Percentiles rank a stretch among this genome's conserved stretches.
phyloP scores from a whole-genome alignment of 257 asterid species.

The Nicotiana otophora region DNA sequence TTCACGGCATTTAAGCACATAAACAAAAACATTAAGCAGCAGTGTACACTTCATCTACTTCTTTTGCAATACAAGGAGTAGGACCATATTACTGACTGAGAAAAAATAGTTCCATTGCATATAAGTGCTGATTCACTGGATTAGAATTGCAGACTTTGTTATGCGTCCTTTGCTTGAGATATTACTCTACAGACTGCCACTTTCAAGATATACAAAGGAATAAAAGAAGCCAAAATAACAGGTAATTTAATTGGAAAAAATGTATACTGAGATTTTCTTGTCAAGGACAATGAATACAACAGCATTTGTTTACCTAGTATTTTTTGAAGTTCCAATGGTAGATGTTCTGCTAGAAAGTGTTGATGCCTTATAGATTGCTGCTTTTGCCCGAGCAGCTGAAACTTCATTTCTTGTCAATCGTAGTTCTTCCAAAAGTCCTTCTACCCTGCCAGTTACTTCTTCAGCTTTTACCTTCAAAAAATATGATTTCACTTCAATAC shows the following conservation, averaged over 20 bases:
- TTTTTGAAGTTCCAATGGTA: slow-evolving; percentile 49
- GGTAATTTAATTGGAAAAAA: background rate
- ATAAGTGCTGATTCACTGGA: background rate
- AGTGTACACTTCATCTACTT: background rate
- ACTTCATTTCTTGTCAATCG: slow-evolving; percentile 66
- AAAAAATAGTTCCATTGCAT: background rate
- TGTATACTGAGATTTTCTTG: background rate
- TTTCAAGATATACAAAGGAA: background rate
- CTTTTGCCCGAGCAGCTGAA: slow-evolving; percentile 70
- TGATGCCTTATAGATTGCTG: slow-evolving; percentile 79
- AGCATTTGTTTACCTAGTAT: slow-evolving; percentile 38
- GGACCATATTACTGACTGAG: background rate
- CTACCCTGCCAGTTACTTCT: slow-evolving; percentile 67
- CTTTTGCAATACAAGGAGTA: background rate
- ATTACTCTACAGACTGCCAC: background rate
- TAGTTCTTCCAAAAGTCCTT: slow-evolving; percentile 69
- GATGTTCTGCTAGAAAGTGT: slow-evolving; percentile 43
- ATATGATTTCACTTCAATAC: background rate
- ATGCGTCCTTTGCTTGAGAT: background rate
- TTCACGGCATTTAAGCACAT: background rate
- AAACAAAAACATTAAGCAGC: background rate
- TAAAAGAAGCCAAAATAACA: background rate
- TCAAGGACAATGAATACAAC: background rate
- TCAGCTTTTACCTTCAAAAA: slow-evolving; percentile 72
- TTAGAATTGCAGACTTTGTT: background rate